These are phyloP conservation scores for Triangularia verruculosa DNA, from an alignment of 2,329 filamentous ascomycete species.

Conservation along the genomic window DNA sequence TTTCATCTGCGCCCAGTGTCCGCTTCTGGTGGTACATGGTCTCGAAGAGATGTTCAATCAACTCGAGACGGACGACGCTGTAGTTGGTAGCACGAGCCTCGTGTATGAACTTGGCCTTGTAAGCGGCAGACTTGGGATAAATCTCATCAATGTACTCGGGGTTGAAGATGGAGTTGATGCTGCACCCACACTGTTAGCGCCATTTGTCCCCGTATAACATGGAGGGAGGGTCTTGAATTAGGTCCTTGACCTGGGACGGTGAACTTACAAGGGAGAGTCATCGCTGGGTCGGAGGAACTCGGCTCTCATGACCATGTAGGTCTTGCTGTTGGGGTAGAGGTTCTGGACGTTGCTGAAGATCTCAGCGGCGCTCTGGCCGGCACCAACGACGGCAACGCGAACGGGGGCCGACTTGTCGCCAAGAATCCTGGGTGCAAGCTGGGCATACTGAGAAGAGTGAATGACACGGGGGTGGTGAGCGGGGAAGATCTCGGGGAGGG, in stretches of 20 bases:
- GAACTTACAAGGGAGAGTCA: constrained; percentile 86
- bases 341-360: constrained; percentile 87
- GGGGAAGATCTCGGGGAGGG: constrained; percentile 68
- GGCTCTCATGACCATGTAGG: constrained; percentile 75
- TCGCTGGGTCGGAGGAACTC: constrained; percentile 86
- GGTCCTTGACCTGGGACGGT: background rate
- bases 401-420: constrained; percentile 55
- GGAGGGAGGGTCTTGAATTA: background rate
- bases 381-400: constrained; percentile 80
- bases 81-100: constrained; percentile 88
- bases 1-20: constrained; percentile 63
- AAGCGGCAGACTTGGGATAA: constrained; percentile 62
- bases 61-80: constrained; percentile 83
- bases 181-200: constrained; percentile 34
- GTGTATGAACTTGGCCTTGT: constrained; percentile 59
- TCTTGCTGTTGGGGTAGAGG: constrained; percentile 77
- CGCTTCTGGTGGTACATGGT: constrained; percentile 83
- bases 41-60: constrained; percentile 87
- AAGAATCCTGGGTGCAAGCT: constrained; percentile 59
- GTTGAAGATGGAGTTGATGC: constrained; percentile 96
- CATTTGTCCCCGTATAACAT: background rate
- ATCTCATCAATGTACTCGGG: constrained; percentile 77
- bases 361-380: constrained; percentile 90
- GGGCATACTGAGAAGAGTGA: constrained; percentile 84
- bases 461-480: constrained; percentile 69